A percentile compares a stretch with the other conserved stretches of the same genome.
Conservation (phyloP, 352 stramenopile species). For the Albugo laibachii region DNA sequence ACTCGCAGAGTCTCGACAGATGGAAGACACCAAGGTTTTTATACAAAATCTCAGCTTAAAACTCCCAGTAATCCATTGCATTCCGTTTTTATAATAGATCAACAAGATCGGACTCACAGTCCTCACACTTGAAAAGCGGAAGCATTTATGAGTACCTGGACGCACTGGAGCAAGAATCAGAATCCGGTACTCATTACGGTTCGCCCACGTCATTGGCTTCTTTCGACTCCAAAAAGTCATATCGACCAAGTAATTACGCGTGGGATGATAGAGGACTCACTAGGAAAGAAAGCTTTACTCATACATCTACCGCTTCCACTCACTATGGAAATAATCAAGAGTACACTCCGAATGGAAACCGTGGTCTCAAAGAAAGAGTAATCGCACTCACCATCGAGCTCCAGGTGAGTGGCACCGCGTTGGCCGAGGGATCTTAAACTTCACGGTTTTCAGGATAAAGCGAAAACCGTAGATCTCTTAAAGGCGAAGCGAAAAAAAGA, state of each 20-base stretch:
- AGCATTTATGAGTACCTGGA: slow-evolving; percentile 74
- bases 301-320: slow-evolving; percentile 17
- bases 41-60: too few relatives aligned
- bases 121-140: not conserved
- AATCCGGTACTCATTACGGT: not conserved
- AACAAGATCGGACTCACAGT: not conserved
- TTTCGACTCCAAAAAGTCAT: not conserved
- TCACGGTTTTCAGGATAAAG: slow-evolving; percentile 31
- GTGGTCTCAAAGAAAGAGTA: slow-evolving; percentile 62
- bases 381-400: slow-evolving; percentile 62
- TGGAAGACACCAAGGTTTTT: too few relatives aligned
- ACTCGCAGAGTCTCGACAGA: too few relatives aligned
- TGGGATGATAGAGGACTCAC: not conserved
- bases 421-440: not conserved
- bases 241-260: not conserved
- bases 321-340: slow-evolving; percentile 6
- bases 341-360: slow-evolving; percentile 23
- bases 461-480: slow-evolving; percentile 65
- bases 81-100: too few relatives aligned
- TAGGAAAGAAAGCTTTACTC: not conserved
- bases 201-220: slow-evolving; percentile 19
- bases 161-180: slow-evolving; percentile 37
- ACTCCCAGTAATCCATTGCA: too few relatives aligned
- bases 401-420: slow-evolving; percentile 16
- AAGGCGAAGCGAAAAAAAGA: slow-evolving; percentile 61